Percentiles rank a stretch among this genome's conserved stretches.
phyloP scores from a whole-genome alignment of 805 yeast species.

The Alloascoidea hylecoeti region DNA sequence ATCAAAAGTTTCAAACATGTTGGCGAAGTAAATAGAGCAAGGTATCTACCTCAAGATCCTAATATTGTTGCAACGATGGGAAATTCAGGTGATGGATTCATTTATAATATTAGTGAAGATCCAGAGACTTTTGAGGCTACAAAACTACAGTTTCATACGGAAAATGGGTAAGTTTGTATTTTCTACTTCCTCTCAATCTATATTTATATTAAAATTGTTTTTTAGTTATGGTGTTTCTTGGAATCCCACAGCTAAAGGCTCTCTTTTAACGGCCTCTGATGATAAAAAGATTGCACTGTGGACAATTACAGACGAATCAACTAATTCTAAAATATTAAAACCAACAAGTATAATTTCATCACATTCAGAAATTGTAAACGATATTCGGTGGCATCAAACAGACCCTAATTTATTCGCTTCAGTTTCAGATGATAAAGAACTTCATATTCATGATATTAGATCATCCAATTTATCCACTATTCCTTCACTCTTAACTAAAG shows the following conservation, averaged over 20 bases:
- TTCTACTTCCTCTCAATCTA: no score
- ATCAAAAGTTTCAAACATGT: conserved; percentile 44
- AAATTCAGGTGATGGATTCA: conserved; percentile 45
- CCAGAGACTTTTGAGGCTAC: conserved; percentile 14
- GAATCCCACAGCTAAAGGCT: conserved; percentile 33
- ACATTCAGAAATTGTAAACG: conserved; percentile 57
- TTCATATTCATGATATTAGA: conserved; percentile 42
- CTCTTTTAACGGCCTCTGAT: conserved; percentile 48
- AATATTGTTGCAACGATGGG: conserved; percentile 48
- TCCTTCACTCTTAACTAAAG: conserved; percentile 14
- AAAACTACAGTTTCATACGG: conserved; percentile 35
- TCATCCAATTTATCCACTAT: conserved; percentile 6
- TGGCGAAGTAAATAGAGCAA: conserved; percentile 60
- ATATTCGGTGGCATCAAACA: conserved; percentile 56
- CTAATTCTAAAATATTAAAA: conserved; percentile 2
- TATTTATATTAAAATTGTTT: not conserved
- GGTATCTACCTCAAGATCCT: conserved; percentile 51
- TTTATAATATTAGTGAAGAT: conserved; percentile 29
- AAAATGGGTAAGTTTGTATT: conserved; percentile 49
- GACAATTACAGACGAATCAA: conserved; percentile 23
- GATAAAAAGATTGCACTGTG: conserved; percentile 51
- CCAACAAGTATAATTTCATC: conserved; percentile 19
- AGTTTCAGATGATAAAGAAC: conserved; percentile 56
- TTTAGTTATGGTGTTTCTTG: conserved; percentile 44
- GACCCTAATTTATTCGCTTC: conserved; percentile 44